phyloP scores from a whole-genome alignment of 208 protist species.

The Phytomonas francai region DNA sequence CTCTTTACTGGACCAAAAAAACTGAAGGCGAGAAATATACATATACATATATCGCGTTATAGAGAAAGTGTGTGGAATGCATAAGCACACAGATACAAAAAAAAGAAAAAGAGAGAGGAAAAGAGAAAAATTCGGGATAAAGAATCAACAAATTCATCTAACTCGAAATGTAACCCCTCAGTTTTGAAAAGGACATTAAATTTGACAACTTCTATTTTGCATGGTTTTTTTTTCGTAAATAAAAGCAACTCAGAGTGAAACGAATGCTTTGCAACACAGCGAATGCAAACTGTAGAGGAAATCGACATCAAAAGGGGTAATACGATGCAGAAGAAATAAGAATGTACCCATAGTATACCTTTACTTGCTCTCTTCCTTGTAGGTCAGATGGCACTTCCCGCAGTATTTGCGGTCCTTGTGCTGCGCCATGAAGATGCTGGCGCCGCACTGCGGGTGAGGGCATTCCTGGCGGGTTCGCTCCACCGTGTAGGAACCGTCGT shows the following conservation, averaged over 20 bases:
- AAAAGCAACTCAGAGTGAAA: constrained; percentile 5
- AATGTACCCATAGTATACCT: background rate
- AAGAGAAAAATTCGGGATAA: background rate
- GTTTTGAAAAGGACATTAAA: background rate
- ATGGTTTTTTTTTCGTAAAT: background rate
- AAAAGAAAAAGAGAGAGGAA: constrained; percentile 4
- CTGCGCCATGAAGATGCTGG: constrained; percentile 98
- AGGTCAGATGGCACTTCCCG: constrained; percentile 98
- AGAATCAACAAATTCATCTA: background rate
- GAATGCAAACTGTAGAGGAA: constrained; percentile 4
- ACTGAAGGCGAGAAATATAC: background rate
- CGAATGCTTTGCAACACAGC: background rate
- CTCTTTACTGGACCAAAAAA: background rate
- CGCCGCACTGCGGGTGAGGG: constrained; percentile 91
- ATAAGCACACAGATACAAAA: constrained; percentile 2
- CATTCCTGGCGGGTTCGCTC: constrained; percentile 95
- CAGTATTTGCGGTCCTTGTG: constrained; percentile 99
- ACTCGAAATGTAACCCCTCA: background rate
- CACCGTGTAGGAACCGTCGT: constrained; percentile 95
- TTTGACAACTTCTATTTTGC: background rate
- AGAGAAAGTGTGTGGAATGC: background rate
- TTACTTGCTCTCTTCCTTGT: constrained; percentile 60
- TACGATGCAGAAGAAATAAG: constrained; percentile 1
- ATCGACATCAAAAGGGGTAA: background rate
- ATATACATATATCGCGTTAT: background rate